These are phyloP conservation scores for Diaporthe batatas DNA, from an alignment of 2,329 filamentous ascomycete genomes.

Conservation along the genomic window DNA sequence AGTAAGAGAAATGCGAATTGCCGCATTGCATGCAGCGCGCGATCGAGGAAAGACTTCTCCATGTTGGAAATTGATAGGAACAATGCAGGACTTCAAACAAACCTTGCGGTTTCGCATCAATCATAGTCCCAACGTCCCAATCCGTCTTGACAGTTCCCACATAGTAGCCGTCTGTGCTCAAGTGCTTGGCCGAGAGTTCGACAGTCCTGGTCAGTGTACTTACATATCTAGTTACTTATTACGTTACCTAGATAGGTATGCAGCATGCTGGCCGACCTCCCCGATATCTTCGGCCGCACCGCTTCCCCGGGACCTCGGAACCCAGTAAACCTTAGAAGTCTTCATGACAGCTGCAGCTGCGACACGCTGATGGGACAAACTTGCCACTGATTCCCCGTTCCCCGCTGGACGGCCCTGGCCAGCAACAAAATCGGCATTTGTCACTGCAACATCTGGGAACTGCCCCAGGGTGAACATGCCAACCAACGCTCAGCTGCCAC, in stretches of 20 bases:
- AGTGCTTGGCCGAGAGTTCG: neutral
- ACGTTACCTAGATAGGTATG: too few relatives aligned
- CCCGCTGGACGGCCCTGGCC: neutral
- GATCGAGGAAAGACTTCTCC: conserved; percentile 2
- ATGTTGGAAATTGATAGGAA: conserved; percentile 15
- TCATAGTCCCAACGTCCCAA: neutral
- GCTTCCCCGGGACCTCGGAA: too few relatives aligned
- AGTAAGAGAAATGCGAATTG: conserved; percentile 14
- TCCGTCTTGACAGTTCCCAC: neutral
- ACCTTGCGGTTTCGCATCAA: neutral
- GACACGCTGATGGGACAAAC: neutral
- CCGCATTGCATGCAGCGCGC: neutral
- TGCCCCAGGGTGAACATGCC: too few relatives aligned
- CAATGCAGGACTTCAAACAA: conserved; percentile 6
- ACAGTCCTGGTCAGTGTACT: neutral
- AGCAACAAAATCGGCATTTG: neutral
- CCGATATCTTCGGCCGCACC: conserved; percentile 12
- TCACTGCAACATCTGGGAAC: neutral
- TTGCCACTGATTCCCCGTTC: neutral
- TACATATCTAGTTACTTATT: too few relatives aligned
- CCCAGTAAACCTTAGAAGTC: neutral
- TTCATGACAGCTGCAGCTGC: neutral
- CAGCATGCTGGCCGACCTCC: neutral
- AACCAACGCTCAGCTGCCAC: too few relatives aligned
- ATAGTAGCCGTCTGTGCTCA: neutral